Evolutionary conservation across 768 basidiomycete genomes (phyloP), one percentile per base, ranked within the genome.

Genomic region (Boletus edulis): DNA sequence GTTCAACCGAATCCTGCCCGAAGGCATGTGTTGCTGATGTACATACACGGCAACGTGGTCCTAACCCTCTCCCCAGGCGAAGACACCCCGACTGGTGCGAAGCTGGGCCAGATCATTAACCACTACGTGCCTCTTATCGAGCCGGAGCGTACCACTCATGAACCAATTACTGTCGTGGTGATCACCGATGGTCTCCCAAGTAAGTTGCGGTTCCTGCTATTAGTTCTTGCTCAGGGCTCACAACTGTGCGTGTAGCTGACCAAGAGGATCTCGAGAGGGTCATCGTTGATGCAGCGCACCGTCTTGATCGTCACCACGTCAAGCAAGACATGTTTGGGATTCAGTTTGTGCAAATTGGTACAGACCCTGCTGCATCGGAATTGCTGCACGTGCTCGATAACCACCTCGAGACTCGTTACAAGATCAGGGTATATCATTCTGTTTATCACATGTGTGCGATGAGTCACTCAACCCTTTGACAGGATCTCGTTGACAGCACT

Each of bases 401-500:
- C 55, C 71, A 73, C 15, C 66, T 78, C 10, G 58, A 59, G 47
- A 41, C 17, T 1, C 65, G 58, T 4, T 72, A 71, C 63, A 65
- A 64, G 49, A 71, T 72, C 52, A 64, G 71, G 56, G 69, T 72
- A 58, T 11, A 42, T 53, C 6, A 10, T 24, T 40, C 24, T 12
- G 1, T 17, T 42, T 9, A 0, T 17, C 29, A 9, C n/a, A 24
- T n/a, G 11, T 35, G 11, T 20, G 24, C 9, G 22, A 38, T n/a
- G 20, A 18, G 18, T 31, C 5, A 43, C 49, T 60, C 5, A 63
- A 52, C 13, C 3, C 4, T 14, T 46, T 17, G 11, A 42, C 55
- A 78, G 67, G 80, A 81, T 54, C 74, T 80, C 29, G 77, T 81
- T 9, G 79, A 80, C 61, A 75, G 76, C 37, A 77, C 76, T 5